Base-by-base conservation (phyloP, 106 monocot genomes). In the Apostasia ramifera region DNA sequence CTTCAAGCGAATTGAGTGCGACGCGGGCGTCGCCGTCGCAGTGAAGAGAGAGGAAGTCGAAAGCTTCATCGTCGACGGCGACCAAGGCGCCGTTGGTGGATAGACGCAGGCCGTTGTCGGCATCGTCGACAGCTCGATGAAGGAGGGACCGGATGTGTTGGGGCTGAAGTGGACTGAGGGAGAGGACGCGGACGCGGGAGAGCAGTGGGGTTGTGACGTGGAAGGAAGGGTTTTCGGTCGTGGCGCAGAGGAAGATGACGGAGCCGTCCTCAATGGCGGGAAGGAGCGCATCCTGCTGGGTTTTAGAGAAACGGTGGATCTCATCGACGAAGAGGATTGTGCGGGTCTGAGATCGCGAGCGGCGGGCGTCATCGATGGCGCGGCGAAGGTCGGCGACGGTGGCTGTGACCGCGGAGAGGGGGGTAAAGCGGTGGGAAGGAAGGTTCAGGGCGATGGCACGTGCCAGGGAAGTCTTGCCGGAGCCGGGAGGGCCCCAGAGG, bases 191-290 rank as follows among this genome's bases (percentile, higher is more conserved):
- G 57, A 81, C 86, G 40, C 93, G 81, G 66, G 93, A 93, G 47
- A 93, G 89, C n/a, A 93, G 84, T 2, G 89, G 93, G 8, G 86
- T 90, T 38, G 89, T 86, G 15, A 93, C 78, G 60, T 93, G 93
- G 81, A 93, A 93, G n/a, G 88, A 89, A 11, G 93, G 93, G 67
- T 93, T 93, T 70, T 93, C 89, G 5, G 93, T 93, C 53, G 93
- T 93, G 38, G 93, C 93, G 1, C 86, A 88, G 46, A 93, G 48
- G 62, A 93, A 77, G 70, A 86, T 68, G 64, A 93, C 62, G 70
- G 86, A 83, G 13, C 93, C 93, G 72, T 83, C 83, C 71, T 93
- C 93, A 68, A 92, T 67, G 67, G 92, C 85, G 44, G 93, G 88
- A 48, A 93, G 85, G 73, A 93, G 81, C 26, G 86, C 76, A 67